phyloP scores from a whole-genome alignment of 148 eudicot genomes.

The Rhododendron griersonianum region DNA sequence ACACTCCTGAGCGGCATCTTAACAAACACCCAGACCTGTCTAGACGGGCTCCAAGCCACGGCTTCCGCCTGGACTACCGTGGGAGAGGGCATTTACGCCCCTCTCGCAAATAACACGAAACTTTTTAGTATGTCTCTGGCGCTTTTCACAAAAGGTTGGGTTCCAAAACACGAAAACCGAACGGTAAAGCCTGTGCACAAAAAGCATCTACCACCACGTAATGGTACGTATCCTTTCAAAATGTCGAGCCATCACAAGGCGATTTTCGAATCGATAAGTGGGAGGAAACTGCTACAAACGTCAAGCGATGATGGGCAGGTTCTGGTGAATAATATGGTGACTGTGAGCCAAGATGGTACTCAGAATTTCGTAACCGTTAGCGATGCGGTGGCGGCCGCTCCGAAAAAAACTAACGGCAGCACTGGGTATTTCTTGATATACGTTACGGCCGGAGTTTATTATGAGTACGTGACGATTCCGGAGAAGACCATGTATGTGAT shows the following conservation, averaged over 20 bases:
- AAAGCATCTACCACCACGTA: slow-evolving; percentile 18
- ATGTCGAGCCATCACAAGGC: slow-evolving; percentile 30
- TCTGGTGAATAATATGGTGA: slow-evolving; percentile 42
- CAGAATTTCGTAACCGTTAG: slow-evolving; percentile 46
- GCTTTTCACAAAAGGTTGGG: slow-evolving; percentile 65
- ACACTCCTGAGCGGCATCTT: slow-evolving; percentile 63
- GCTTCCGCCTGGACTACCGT: slow-evolving; percentile 40
- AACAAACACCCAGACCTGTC: slow-evolving; percentile 76
- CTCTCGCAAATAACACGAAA: slow-evolving; percentile 48
- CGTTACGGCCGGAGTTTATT: slow-evolving; percentile 57
- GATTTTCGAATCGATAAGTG: slow-evolving; percentile 24
- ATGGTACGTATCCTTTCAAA: slow-evolving; percentile 33
- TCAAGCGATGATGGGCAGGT: slow-evolving; percentile 25
- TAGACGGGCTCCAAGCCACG: slow-evolving; percentile 57
- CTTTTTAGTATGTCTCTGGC: slow-evolving; percentile 59
- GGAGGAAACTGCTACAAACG: slow-evolving; percentile 31
- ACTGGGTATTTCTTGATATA: slow-evolving; percentile 69
- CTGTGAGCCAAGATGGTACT: slow-evolving; percentile 51
- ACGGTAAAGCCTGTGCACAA: background rate
- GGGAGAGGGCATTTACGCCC: slow-evolving; percentile 36
- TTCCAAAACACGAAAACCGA: slow-evolving; percentile 32
- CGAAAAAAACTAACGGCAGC: slow-evolving; percentile 32
- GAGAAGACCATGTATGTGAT: slow-evolving; percentile 61
- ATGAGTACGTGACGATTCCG: slow-evolving; percentile 56
- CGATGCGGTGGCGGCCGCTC: slow-evolving; percentile 62